Evolutionary conservation across 164 flowering plant genomes (phyloP), one percentile per base, ranked within the genome.

Genomic region (Liquidambar formosana): DNA sequence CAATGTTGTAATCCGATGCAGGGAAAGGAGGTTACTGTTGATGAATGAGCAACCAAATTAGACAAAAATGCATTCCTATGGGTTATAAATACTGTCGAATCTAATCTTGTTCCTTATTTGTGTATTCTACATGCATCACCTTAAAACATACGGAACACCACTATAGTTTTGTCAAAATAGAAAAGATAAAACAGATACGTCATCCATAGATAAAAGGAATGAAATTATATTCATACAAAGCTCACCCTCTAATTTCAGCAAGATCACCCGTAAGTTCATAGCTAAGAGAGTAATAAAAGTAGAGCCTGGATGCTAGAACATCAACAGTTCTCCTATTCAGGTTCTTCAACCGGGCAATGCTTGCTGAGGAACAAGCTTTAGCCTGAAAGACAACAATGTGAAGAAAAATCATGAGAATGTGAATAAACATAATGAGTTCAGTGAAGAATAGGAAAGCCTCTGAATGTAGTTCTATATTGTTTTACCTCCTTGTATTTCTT

Each of bases 221-320:
- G 47, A 18, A 4, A 27, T 33, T 59, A 60, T n/a, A n/a, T n/a
- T 10, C 2, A 22, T 41, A 43, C 5, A 10, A 67, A 38, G 72
- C 96, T 78, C 68, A 92, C 98, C 97, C 92, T 49, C 98, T 85
- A 69, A 96, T 96, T 83, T 93, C 98, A 77, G 90, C 89, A 75
- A 96, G 99, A 78, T 87, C 86, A 60, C 93, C 99, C 5, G 97
- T 90, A 57, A 90, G 86, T 72, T 96, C 99, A 77, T 93, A 91
- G 82, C 94, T 81, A 62, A 81, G 82, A 3, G 98, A 93, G 75
- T 89, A 93, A 67, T 88, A 96, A 74, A 86, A 91, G 76, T 90
- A 96, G 23, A 96, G 82, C 72, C 92, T 85, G 27, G 97, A 84
- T 61, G 99, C 97, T 58, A 96, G 72, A 67, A 93, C 94, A 84